These are phyloP conservation scores for Phaeosphaeria sp. DNA, from an alignment of 2,329 filamentous ascomycete genomes.

Conservation along the genomic window DNA sequence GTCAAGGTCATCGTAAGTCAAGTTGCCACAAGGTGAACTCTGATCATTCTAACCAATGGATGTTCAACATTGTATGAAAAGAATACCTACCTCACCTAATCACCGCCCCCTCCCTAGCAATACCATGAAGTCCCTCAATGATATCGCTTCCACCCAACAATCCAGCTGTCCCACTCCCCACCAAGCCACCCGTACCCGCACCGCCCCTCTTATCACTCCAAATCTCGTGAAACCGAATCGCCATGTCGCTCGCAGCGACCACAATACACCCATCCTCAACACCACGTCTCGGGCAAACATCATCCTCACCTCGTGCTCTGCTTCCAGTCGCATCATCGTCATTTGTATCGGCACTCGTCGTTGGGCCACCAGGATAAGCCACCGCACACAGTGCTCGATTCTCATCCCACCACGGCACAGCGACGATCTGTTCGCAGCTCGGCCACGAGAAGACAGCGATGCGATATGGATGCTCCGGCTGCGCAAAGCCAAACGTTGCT, in stretches of 20 bases:
- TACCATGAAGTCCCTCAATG: slow-evolving; percentile 79
- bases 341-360: slow-evolving; percentile 15
- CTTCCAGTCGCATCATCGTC: slow-evolving; percentile 13
- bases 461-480: slow-evolving; percentile 86
- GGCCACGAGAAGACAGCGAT: slow-evolving; percentile 97
- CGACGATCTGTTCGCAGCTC: slow-evolving; percentile 82
- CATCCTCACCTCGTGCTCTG: slow-evolving; percentile 56
- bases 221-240: slow-evolving; percentile 93
- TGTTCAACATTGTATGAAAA: slow-evolving; percentile 56
- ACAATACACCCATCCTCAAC: slow-evolving; percentile 83
- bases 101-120: slow-evolving; percentile 68
- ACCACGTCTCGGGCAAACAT: slow-evolving; percentile 63
- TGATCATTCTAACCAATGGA: not conserved
- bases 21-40: too few relatives aligned
- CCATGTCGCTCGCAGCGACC: slow-evolving; percentile 89
- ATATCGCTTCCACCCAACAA: slow-evolving; percentile 84
- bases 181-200: slow-evolving; percentile 62
- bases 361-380: slow-evolving; percentile 74
- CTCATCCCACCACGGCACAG: slow-evolving; percentile 82
- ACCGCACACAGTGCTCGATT: slow-evolving; percentile 87
- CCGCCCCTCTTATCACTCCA: slow-evolving; percentile 68
- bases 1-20: too few relatives aligned
- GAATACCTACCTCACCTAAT: slow-evolving; percentile 44
- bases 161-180: slow-evolving; percentile 31
- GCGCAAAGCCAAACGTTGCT: slow-evolving; percentile 91